phyloP scores from a whole-genome alignment of 1,139 yeast genomes.

The Kodamaea suecica region DNA sequence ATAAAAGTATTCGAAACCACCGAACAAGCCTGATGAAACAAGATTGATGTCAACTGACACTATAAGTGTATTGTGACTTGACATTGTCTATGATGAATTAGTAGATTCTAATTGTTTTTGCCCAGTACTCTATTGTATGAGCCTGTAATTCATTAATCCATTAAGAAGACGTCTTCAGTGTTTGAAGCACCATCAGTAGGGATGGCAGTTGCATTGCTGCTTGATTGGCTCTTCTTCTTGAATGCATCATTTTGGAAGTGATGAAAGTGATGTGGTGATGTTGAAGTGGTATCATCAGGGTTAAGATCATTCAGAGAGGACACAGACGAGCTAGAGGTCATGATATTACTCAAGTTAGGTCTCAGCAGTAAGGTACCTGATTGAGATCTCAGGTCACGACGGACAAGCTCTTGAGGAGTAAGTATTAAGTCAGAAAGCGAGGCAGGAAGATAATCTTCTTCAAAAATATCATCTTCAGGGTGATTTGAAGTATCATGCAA shows the following conservation, averaged over 20 bases:
- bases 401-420: slow-evolving; percentile 70
- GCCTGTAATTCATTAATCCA: slow-evolving; percentile 9
- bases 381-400: slow-evolving; percentile 62
- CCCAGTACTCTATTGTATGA: too few species aligned
- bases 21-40: too few species aligned
- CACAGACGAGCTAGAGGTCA: slow-evolving; percentile 8
- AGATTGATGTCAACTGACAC: too few species aligned
- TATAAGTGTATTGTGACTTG: too few species aligned
- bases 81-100: too few species aligned
- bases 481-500: slow-evolving; percentile 9
- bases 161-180: slow-evolving; percentile 12
- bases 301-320: slow-evolving; percentile 9
- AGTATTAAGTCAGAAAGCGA: slow-evolving; percentile 64
- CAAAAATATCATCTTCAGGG: slow-evolving; percentile 36
- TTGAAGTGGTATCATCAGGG: slow-evolving; percentile 6
- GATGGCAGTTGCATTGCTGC: too few species aligned
- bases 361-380: slow-evolving; percentile 43
- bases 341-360: slow-evolving; percentile 24
- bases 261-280: slow-evolving; percentile 9
- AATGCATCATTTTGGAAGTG: slow-evolving; percentile 13
- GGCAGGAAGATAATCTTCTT: slow-evolving; percentile 77
- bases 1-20: neutral
- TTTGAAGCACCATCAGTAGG: slow-evolving; percentile 1
- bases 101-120: too few species aligned
- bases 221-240: slow-evolving; percentile 10